Conservation (phyloP, 306 rosid genomes). For the Dryas octopetala region DNA sequence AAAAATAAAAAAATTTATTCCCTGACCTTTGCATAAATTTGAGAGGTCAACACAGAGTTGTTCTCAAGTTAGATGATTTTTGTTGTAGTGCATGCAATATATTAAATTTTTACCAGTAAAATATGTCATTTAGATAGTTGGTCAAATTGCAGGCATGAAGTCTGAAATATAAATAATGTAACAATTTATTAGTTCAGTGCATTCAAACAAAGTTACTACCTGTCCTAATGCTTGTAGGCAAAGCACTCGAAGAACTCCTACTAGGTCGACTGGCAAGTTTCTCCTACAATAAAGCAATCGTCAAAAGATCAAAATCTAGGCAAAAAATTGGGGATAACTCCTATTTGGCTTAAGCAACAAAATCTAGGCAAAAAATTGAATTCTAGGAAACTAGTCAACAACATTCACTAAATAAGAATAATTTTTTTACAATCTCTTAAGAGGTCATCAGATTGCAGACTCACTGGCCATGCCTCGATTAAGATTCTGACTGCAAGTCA, state of each 20-base stretch:
- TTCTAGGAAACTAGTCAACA: too few relatives aligned
- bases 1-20: too few relatives aligned
- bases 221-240: constrained; percentile 90
- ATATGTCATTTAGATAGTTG: constrained; percentile 1
- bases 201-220: constrained; percentile 47
- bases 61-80: too few relatives aligned
- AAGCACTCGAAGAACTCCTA: constrained; percentile 95
- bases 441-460: too few relatives aligned
- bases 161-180: constrained; percentile 3
- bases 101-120: background rate
- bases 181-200: background rate
- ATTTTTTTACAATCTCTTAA: too few relatives aligned
- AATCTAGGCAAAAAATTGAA: too few relatives aligned
- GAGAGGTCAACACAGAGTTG: too few relatives aligned
- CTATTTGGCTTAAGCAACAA: too few relatives aligned
- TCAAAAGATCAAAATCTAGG: constrained; percentile 12
- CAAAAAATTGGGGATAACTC: too few relatives aligned
- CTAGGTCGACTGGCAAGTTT: constrained; percentile 86
- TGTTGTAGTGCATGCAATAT: background rate
- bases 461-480: too few relatives aligned
- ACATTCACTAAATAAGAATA: too few relatives aligned
- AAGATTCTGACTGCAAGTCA: constrained; percentile 29
- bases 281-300: constrained; percentile 56
- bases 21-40: too few relatives aligned
- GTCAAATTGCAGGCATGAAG: constrained; percentile 16